Evolutionary conservation across 768 basidiomycete genomes (phyloP), one percentile per base, ranked within the genome.

Genomic region (Gymnopilus junonius): DNA sequence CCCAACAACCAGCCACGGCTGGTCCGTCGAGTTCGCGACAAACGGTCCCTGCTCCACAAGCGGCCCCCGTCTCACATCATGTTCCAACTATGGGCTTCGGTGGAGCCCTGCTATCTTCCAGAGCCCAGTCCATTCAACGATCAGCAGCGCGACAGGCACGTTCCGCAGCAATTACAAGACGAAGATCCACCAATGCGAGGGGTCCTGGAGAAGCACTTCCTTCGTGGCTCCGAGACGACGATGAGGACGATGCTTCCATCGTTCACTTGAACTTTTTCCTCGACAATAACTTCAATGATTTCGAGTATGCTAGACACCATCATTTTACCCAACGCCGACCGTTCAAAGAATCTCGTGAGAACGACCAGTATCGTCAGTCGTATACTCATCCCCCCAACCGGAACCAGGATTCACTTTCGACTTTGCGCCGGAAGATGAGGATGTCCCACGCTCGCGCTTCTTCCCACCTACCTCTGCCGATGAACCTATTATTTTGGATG

Each of bases 351-450:
- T 31, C 61, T 10, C 65, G 62, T 12, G 70, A 72, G 48, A 67
- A 67, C 54, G 76, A 78, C 23, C 80, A 85, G 61, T 92, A 92
- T 68, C 80, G 79, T 61, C 69, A 76, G 1, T 76, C 77, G n/a
- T 90, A 86, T 74, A 93, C 92, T 0, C 92, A 94, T 69, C 84
- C 89, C 72, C 73, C 10, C 75, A 73, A 4, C 77, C 85, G 6
- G 77, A 82, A 14, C 76, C 87, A n/a, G 91, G 90, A 1, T 93
- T 90, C 71, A 85, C 87, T 0, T 83, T 83, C 67, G 84, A 91
- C 70, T 92, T 94, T 73, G 82, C 82, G 2, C 57, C 77, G 2
- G 58, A 74, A 4, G 67, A 74, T 27, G 67, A 73, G 2, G 61
- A 60, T 37, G 37, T 61, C 39, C 51, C 69, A 27, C 62, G 60